These are phyloP conservation scores for Bombardia bombarda DNA, from an alignment of 495 filamentous ascomycete genomes.

Conservation along the genomic window DNA sequence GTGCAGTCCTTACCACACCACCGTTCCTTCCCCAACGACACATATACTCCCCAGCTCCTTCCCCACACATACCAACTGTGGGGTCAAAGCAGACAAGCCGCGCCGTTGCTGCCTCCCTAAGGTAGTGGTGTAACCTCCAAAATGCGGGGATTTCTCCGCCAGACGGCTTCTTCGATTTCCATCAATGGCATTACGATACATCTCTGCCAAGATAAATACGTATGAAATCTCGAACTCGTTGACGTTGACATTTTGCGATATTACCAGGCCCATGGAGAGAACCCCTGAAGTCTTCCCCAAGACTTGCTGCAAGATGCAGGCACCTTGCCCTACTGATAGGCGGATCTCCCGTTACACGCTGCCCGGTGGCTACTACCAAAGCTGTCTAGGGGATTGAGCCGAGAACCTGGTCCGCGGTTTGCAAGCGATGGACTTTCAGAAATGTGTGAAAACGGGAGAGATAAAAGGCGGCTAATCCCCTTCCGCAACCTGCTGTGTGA, in stretches of 20 bases:
- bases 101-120: neutral
- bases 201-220: neutral
- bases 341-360: too few relatives aligned
- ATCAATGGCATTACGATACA: conserved; percentile 2
- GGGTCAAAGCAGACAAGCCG: neutral
- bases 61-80: neutral
- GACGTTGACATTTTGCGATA: too few relatives aligned
- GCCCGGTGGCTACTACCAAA: too few relatives aligned
- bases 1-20: too few relatives aligned
- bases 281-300: neutral
- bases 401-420: too few relatives aligned
- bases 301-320: neutral
- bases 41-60: neutral
- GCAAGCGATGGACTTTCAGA: too few relatives aligned
- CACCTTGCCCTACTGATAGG: neutral
- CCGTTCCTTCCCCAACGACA: too few relatives aligned
- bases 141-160: conserved; percentile 5
- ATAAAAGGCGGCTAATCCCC: too few relatives aligned
- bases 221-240: neutral
- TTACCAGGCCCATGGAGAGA: neutral
- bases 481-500: too few relatives aligned
- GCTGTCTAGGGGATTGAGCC: too few relatives aligned
- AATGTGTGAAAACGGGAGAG: too few relatives aligned
- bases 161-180: conserved; percentile 9
- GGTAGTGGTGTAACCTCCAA: neutral